A percentile compares a stretch with the other conserved stretches of the same genome.
Evolutionary conservation across 2,329 filamentous ascomycete genomes (phyloP).

Genomic region (Fusarium ambrosium): DNA sequence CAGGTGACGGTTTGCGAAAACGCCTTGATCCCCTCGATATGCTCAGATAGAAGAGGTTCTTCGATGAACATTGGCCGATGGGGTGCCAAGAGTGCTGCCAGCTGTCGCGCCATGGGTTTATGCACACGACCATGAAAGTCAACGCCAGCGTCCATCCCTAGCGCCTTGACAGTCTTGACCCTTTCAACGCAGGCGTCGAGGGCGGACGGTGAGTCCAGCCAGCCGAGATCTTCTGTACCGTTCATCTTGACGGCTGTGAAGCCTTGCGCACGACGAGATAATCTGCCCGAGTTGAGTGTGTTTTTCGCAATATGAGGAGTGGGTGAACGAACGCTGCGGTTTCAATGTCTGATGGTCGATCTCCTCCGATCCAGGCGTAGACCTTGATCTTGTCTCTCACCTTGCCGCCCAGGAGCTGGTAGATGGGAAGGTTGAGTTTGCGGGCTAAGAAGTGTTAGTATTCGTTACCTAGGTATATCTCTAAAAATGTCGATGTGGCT

Average conservation of each 20-base stretch:
- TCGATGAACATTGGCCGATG: constrained; percentile 82
- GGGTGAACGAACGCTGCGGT: constrained; percentile 65
- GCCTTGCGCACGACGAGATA: constrained; percentile 68
- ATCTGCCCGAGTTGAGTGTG: constrained; percentile 52
- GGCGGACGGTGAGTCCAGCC: constrained; percentile 78
- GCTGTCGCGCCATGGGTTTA: constrained; percentile 85
- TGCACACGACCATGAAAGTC: constrained; percentile 85
- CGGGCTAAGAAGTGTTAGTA: constrained; percentile 50
- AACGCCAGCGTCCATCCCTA: constrained; percentile 80
- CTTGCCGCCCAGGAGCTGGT: constrained; percentile 81
- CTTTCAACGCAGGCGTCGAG: constrained; percentile 76
- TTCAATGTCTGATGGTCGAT: constrained; percentile 76
- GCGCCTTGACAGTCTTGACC: constrained; percentile 75
- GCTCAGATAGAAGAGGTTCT: constrained; percentile 79
- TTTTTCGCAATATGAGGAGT: background rate
- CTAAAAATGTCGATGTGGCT: rapidly evolving
- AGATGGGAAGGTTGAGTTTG: constrained; percentile 73
- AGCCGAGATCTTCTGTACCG: constrained; percentile 80
- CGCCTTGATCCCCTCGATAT: constrained; percentile 70
- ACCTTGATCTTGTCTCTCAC: constrained; percentile 78
- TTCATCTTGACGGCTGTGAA: constrained; percentile 84
- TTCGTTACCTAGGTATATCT: too few species aligned
- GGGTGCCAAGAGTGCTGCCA: constrained; percentile 76
- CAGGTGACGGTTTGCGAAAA: constrained; percentile 54
- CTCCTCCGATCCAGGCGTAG: constrained; percentile 84